Percentiles rank a stretch among this genome's conserved stretches.
Conservation (phyloP, 2,329 filamentous ascomycete species). For the Aspergillus tanneri region DNA sequence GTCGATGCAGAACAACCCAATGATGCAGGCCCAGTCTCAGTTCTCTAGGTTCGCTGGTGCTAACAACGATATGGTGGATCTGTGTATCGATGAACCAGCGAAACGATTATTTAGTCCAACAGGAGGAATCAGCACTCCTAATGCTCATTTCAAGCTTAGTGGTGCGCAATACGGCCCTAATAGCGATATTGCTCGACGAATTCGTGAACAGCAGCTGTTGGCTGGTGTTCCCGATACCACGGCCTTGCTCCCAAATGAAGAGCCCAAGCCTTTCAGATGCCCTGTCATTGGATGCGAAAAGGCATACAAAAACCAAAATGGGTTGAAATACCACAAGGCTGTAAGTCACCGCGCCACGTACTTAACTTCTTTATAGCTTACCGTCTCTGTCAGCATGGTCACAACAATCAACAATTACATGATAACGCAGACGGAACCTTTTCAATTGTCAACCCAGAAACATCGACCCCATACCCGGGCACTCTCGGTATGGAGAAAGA, state of each 20-base stretch:
- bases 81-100: slow-evolving; percentile 85
- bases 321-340: slow-evolving; percentile 83
- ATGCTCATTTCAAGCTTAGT: slow-evolving; percentile 72
- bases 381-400: slow-evolving; percentile 64
- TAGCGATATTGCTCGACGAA: slow-evolving; percentile 68
- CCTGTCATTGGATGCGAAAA: slow-evolving; percentile 98
- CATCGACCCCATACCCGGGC: slow-evolving; percentile 88
- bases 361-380: slow-evolving; percentile 22
- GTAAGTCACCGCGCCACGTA: slow-evolving; percentile 47
- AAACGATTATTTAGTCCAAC: slow-evolving; percentile 89
- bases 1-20: slow-evolving; percentile 52
- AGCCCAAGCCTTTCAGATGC: slow-evolving; percentile 96
- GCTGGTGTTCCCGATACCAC: slow-evolving; percentile 54
- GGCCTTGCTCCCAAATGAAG: slow-evolving; percentile 64
- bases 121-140: slow-evolving; percentile 65
- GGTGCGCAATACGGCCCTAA: slow-evolving; percentile 73
- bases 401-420: slow-evolving; percentile 93
- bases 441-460: slow-evolving; percentile 96
- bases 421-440: slow-evolving; percentile 97
- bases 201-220: slow-evolving; percentile 64
- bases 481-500: slow-evolving; percentile 99
- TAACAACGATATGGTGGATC: slow-evolving; percentile 56
- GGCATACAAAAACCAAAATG: slow-evolving; percentile 99
- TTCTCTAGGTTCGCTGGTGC: slow-evolving; percentile 45
- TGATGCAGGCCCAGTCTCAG: slow-evolving; percentile 44